A percentile compares a stretch with the other conserved stretches of the same genome.
Evolutionary conservation across 305 asterid genomes (phyloP).

Genomic region (Fraxinus latifolia): DNA sequence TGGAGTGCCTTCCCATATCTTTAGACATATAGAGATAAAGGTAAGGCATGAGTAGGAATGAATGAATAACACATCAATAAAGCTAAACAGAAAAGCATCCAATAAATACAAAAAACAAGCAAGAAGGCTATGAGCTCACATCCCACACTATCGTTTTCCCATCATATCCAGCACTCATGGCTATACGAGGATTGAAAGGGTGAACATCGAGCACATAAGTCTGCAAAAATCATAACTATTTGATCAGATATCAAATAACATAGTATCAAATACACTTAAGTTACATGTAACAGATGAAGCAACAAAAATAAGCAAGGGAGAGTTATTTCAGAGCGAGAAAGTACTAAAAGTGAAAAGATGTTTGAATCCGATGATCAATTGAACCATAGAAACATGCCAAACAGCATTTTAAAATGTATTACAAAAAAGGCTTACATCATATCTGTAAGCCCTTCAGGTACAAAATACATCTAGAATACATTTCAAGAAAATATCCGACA

Average conservation of each 20-base stretch:
- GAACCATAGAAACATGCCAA: background rate
- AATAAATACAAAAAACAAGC: conserved; percentile 21
- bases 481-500: background rate
- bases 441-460: background rate
- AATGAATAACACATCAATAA: conserved; percentile 5
- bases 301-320: background rate
- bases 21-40: conserved; percentile 25
- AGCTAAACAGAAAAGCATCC: conserved; percentile 7
- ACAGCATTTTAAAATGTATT: background rate
- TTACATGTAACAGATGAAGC: background rate
- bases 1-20: conserved; percentile 98
- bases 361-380: background rate
- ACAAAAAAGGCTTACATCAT: background rate
- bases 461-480: conserved; percentile 1
- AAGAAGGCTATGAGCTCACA: conserved; percentile 51
- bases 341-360: background rate
- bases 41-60: conserved; percentile 15
- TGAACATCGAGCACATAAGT: conserved; percentile 96
- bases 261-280: background rate
- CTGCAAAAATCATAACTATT: conserved; percentile 37
- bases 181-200: conserved; percentile 96
- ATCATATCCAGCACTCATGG: conserved; percentile 99
- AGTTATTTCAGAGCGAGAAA: background rate
- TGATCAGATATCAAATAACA: conserved; percentile 4
- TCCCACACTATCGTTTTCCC: conserved; percentile 99